phyloP scores from a whole-genome alignment of 345 rosid genomes.

The Nasturtium officinale region DNA sequence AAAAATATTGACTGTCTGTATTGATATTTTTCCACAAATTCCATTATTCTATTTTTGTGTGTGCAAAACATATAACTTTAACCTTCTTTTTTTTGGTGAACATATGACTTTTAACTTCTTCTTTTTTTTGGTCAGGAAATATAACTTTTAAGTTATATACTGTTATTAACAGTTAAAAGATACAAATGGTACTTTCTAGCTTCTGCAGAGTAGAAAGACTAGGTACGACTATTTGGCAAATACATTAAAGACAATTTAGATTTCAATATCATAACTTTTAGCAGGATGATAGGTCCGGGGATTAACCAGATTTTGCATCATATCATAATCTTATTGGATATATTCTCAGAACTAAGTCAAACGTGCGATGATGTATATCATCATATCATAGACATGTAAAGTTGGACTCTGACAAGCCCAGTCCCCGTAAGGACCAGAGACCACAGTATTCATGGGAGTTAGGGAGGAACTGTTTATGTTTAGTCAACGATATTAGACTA shows the following conservation, averaged over 20 bases:
- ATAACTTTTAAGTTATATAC: background rate
- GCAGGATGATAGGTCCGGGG: background rate
- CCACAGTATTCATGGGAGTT: slow-evolving; percentile 27
- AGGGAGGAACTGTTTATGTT: slow-evolving; percentile 27
- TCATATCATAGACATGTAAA: slow-evolving; percentile 13
- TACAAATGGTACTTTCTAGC: background rate
- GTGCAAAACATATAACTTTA: too few relatives aligned
- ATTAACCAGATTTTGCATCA: background rate
- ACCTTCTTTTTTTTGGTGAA: too few relatives aligned
- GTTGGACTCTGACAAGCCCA: slow-evolving; percentile 34
- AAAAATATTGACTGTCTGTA: background rate
- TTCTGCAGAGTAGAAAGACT: background rate
- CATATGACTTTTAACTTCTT: too few relatives aligned
- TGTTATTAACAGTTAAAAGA: background rate
- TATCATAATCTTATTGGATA: background rate
- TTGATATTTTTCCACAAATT: background rate
- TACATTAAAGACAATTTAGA: background rate
- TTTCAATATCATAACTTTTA: background rate
- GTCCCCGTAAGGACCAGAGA: slow-evolving; percentile 32
- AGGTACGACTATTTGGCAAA: background rate
- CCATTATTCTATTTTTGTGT: background rate
- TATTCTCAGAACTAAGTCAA: background rate
- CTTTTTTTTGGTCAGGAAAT: background rate
- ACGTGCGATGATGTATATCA: slow-evolving; percentile 19
- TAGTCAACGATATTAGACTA: slow-evolving; percentile 36